Percentiles rank a stretch among this genome's conserved stretches.
phyloP scores from a whole-genome alignment of 768 basidiomycete species.

The Russula vinacea region DNA sequence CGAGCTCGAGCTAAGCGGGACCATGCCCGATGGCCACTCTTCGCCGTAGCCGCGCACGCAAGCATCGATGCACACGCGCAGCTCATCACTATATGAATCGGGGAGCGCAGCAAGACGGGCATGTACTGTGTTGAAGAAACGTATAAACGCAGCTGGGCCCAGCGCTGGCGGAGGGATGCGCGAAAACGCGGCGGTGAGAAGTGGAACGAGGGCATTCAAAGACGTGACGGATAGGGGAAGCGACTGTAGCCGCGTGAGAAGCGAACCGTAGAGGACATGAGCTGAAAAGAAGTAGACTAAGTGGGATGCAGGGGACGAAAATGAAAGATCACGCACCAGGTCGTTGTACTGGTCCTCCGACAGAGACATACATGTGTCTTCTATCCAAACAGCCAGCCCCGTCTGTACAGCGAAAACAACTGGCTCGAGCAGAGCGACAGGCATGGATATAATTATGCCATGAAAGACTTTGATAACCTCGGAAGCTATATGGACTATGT shows the following conservation, averaged over 20 bases:
- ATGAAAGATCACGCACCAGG: slow-evolving; percentile 6
- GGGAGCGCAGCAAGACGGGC: slow-evolving; percentile 3
- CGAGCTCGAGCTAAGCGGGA: slow-evolving; percentile 13
- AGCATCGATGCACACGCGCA: slow-evolving; percentile 19
- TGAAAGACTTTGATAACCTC: slow-evolving; percentile 8
- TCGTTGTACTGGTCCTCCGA: slow-evolving; percentile 14
- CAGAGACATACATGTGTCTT: slow-evolving; percentile 13
- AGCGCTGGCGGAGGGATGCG: slow-evolving; percentile 18
- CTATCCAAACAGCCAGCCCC: slow-evolving; percentile 22
- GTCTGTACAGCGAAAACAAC: slow-evolving; percentile 1
- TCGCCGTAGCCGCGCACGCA: slow-evolving; percentile 16
- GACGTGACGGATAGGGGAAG: slow-evolving; percentile 2
- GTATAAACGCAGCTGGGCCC: slow-evolving; percentile 17
- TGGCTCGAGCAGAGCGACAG: slow-evolving; percentile 6
- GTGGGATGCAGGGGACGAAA: not conserved
- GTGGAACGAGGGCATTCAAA: slow-evolving; percentile 16
- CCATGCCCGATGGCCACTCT: slow-evolving; percentile 15
- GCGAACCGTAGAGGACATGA: slow-evolving; percentile 19
- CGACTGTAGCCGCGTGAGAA: slow-evolving; percentile 14
- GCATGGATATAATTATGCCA: slow-evolving; percentile 4
- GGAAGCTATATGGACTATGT: not conserved
- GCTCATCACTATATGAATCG: slow-evolving; percentile 14
- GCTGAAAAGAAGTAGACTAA: not conserved
- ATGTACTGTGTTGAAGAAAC: slow-evolving; percentile 10
- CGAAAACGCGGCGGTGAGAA: slow-evolving; percentile 21